Base-by-base conservation (phyloP, 148 eudicot genomes). In the Mesembryanthemum crystallinum region DNA sequence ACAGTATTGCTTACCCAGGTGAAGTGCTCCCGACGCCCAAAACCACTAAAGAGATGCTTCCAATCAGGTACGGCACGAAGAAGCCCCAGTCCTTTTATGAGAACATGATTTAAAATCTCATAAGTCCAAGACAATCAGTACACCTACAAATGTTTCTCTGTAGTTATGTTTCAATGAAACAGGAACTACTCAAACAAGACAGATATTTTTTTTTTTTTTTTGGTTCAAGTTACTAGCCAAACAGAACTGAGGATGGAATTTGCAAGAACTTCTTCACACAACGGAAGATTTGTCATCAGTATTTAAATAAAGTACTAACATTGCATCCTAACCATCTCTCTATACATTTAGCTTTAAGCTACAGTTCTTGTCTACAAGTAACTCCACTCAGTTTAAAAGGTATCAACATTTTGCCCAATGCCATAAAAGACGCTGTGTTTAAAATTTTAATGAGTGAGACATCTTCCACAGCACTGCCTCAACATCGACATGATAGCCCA, bases 41-140 rank as follows among this genome's bases (percentile, higher is more conserved):
- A 87, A 95, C 98, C 74, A 95, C 66, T 72, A 95, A 83, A 62
- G 98, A 91, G 67, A 92, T 89, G 85, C 92, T 90, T 35, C 98
- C 98, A 37, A 90, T 67, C 82, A 95, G 88, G 83, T 95, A 95
- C 32, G 98, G 98, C 83, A 90, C 84, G 25, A 95, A 95, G 84
- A 95, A 95, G 64, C 98, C 97, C 97, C 97, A 95, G 69, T 95
- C 98, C 98, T 95, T 63, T 75, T 75, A 57, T 5, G 60, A 62
- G 59, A 35, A 55, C 69, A 79, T 49, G 37, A 42, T 43, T 68
- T 58, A 21, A 51, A 57, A 73, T 33, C 67, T 47, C 28, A 62
- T 55, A 33, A 67, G 25, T 57, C 60, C 1, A 32, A 57, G 54
- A 65, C 25, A 67, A 66, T 32, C 33, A 54, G 7, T n/a, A 51